These are phyloP conservation scores for Coemansia furcata DNA, from an alignment of 192 early-diverging fungal species.

Conservation along the genomic window DNA sequence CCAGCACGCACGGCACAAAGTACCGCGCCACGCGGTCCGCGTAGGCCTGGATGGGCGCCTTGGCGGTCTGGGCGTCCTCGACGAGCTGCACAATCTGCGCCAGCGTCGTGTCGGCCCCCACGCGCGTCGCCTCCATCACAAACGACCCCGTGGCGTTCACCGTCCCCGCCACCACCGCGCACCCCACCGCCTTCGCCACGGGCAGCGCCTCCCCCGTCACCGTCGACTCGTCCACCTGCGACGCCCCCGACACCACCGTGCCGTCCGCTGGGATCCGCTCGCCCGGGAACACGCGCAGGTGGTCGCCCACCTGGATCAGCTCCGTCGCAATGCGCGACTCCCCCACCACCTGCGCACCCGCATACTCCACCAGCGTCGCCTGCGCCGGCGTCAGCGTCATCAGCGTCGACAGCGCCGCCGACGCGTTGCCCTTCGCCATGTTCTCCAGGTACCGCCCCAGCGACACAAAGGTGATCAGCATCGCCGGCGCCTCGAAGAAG, in stretches of 20 bases:
- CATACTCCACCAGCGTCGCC: constrained; percentile 59
- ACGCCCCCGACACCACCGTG: constrained; percentile 65
- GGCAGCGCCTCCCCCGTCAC: constrained; percentile 90
- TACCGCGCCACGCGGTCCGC: constrained; percentile 86
- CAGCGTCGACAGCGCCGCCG: constrained; percentile 82
- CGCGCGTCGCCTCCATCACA: constrained; percentile 77
- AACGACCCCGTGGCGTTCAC: constrained; percentile 90
- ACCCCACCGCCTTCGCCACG: constrained; percentile 65
- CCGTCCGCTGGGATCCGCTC: constrained; percentile 95
- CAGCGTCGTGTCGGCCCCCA: constrained; percentile 88
- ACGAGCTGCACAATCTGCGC: constrained; percentile 92
- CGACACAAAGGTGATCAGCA: constrained; percentile 90
- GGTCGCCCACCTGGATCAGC: constrained; percentile 81
- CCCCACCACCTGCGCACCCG: constrained; percentile 8
- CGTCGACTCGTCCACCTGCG: constrained; percentile 91
- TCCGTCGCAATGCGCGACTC: constrained; percentile 83
- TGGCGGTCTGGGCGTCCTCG: constrained; percentile 88
- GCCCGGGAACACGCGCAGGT: constrained; percentile 85
- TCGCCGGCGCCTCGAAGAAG: constrained; percentile 92
- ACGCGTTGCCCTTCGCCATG: constrained; percentile 91
- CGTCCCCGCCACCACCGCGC: constrained; percentile 86
- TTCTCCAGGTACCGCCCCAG: constrained; percentile 94
- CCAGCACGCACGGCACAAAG: constrained; percentile 88
- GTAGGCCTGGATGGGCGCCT: constrained; percentile 93
- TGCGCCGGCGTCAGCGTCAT: constrained; percentile 81